Evolutionary conservation across 306 rosid species (phyloP).

Genomic region (Acacia confusa): DNA sequence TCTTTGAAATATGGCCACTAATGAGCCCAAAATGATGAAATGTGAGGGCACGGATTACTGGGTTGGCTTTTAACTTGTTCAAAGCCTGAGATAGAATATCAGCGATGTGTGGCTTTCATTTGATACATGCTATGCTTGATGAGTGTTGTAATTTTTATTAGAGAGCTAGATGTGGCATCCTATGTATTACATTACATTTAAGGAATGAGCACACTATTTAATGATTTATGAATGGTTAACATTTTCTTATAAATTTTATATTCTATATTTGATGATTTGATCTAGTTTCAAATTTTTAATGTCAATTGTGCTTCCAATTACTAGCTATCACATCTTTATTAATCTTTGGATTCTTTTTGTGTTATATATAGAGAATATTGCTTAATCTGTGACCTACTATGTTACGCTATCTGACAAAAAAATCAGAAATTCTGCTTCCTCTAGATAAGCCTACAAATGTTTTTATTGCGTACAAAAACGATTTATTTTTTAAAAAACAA

Average conservation of each 20-base stretch:
- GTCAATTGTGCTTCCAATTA: no score
- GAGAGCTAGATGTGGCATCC: neutral
- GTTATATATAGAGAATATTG: no score
- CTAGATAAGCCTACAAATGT: no score
- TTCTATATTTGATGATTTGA: neutral
- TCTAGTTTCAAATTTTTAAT: no score
- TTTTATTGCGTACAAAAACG: no score
- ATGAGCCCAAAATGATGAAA: neutral
- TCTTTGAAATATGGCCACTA: neutral
- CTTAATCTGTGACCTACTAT: no score
- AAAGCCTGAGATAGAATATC: neutral
- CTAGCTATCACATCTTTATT: no score
- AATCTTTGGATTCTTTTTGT: no score
- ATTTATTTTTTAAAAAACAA: no score
- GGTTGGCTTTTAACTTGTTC: constrained; percentile 3
- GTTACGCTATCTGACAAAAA: no score
- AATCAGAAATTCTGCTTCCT: no score
- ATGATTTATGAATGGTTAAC: neutral
- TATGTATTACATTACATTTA: neutral
- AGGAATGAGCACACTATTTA: neutral
- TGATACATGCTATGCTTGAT: neutral
- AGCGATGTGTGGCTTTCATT: neutral
- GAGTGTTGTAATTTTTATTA: neutral
- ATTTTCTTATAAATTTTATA: no score
- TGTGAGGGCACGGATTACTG: neutral